Conservation (phyloP, 2,329 filamentous ascomycete species). For the Microsporum ferrugineum region DNA sequence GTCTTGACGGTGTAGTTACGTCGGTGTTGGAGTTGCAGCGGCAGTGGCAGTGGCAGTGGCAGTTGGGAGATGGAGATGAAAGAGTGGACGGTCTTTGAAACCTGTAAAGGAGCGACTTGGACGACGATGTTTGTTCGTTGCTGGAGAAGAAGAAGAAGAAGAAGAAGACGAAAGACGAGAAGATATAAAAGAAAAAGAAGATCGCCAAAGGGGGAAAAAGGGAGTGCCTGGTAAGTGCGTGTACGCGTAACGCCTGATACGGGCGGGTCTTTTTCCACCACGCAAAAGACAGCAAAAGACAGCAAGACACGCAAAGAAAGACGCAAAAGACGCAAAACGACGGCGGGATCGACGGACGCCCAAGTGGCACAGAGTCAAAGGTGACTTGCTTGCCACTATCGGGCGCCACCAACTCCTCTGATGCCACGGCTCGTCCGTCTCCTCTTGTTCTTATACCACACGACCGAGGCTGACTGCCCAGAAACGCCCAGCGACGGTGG, state of each 20-base stretch:
- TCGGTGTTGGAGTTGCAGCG: neutral
- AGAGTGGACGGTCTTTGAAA: slow-evolving; percentile 29
- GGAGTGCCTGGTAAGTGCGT: neutral
- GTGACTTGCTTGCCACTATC: neutral
- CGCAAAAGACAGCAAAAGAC: neutral
- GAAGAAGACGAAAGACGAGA: slow-evolving; percentile 9
- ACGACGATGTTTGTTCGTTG: slow-evolving; percentile 6
- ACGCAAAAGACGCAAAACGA: no score
- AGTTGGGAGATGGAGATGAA: slow-evolving; percentile 15
- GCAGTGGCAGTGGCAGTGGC: neutral
- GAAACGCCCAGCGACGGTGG: neutral
- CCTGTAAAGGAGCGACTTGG: slow-evolving; percentile 15
- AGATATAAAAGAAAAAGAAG: slow-evolving; percentile 11
- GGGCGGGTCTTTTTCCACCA: neutral
- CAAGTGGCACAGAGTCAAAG: neutral
- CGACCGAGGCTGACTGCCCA: neutral
- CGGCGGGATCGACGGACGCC: neutral
- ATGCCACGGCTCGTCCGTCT: neutral
- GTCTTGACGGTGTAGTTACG: neutral
- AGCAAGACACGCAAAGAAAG: neutral
- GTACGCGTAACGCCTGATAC: neutral
- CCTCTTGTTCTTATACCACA: no score
- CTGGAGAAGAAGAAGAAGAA: slow-evolving; percentile 13
- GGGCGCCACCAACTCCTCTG: neutral
- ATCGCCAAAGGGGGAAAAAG: neutral